Conservation (phyloP, 441 rosid species). For the Manihot esculenta region DNA sequence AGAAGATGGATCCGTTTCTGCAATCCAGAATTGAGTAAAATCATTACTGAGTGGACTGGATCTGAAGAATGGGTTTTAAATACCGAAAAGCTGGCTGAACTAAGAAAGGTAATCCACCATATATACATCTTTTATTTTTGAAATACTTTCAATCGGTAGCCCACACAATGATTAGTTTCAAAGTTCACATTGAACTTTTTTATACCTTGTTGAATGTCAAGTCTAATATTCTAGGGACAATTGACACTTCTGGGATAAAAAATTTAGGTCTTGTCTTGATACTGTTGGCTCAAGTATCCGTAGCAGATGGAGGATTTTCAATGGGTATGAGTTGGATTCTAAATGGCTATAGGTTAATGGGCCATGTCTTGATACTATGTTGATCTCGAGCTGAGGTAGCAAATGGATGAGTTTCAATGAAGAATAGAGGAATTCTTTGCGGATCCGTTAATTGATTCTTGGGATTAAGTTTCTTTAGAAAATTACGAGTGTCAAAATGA, state of each 20-base stretch:
- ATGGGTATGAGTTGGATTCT: too few species aligned
- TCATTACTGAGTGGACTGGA: slow-evolving; percentile 78
- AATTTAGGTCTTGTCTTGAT: too few species aligned
- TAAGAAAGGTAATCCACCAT: slow-evolving; percentile 52
- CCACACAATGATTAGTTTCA: neutral
- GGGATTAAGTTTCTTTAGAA: neutral
- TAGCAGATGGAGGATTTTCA: too few species aligned
- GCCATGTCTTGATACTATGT: too few species aligned
- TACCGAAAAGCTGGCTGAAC: slow-evolving; percentile 67
- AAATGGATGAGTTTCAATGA: too few species aligned
- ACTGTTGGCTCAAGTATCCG: too few species aligned
- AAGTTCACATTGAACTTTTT: slow-evolving; percentile 1
- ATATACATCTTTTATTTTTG: neutral
- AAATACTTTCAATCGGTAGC: slow-evolving; percentile 11
- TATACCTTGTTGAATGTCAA: too few species aligned
- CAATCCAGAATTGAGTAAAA: slow-evolving; percentile 76
- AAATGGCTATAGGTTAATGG: too few species aligned
- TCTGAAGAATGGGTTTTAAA: slow-evolving; percentile 84
- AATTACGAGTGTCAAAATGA: neutral
- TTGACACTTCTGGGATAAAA: too few species aligned
- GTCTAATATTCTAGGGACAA: too few species aligned
- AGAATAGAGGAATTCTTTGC: neutral
- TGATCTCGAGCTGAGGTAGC: too few species aligned
- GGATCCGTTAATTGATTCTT: neutral
- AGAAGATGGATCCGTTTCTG: slow-evolving; percentile 92